Evolutionary conservation across 148 eudicot species (phyloP).

Genomic region (Silene uniflora): DNA sequence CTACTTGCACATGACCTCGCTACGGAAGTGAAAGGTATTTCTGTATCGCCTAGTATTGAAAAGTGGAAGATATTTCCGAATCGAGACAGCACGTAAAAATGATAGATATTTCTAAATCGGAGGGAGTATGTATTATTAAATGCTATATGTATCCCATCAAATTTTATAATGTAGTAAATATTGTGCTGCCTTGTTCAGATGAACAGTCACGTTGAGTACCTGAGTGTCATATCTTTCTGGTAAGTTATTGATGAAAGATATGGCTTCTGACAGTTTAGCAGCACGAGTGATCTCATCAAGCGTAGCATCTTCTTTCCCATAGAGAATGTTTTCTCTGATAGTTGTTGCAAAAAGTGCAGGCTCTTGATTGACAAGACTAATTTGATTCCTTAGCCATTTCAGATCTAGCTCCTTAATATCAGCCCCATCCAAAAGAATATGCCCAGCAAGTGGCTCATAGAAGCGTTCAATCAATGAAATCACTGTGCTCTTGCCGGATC

Average conservation of each 20-base stretch:
- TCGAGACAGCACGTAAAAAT: not conserved
- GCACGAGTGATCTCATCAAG: conserved; percentile 82
- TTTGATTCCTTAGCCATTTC: conserved; percentile 82
- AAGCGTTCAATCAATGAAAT: conserved; percentile 92
- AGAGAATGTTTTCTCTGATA: conserved; percentile 83
- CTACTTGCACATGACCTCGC: too few species aligned
- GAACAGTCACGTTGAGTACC: conserved; percentile 34
- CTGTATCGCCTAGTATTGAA: not conserved
- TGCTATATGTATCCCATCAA: not conserved
- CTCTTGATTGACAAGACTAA: conserved; percentile 93
- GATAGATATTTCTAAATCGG: not conserved
- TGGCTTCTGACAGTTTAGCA: conserved; percentile 92
- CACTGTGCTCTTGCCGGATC: conserved; percentile 96
- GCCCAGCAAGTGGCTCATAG: conserved; percentile 85
- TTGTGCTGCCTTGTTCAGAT: conserved; percentile 1
- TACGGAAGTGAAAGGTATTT: too few species aligned
- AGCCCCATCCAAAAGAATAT: conserved; percentile 62
- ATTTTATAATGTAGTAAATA: not conserved
- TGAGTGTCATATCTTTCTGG: conserved; percentile 96
- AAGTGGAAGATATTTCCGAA: not conserved
- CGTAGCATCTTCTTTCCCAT: conserved; percentile 89
- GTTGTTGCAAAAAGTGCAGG: conserved; percentile 97
- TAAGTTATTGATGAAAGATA: conserved; percentile 78
- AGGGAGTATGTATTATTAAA: not conserved
- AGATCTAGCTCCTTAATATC: conserved; percentile 69